Conservation (phyloP, 192 early-diverging fungal genomes). For the Coemansia sp. region DNA sequence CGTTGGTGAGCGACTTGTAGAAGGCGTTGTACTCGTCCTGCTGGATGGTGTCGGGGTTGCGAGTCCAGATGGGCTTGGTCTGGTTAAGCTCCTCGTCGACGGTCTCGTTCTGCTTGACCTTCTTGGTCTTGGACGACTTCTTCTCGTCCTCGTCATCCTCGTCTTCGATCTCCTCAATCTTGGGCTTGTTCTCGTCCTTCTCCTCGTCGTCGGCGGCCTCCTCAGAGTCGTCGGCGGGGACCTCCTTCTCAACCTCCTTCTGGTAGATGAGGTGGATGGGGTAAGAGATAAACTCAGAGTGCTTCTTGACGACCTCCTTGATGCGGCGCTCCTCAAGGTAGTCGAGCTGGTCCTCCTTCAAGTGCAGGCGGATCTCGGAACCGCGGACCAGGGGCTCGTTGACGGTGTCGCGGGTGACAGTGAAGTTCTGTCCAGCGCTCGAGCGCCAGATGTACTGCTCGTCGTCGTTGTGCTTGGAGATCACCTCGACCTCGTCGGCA, state of each 20-base stretch:
- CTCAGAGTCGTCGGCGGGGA: conserved; percentile 85
- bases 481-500: conserved; percentile 92
- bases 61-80: conserved; percentile 99
- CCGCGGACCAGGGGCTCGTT: conserved; percentile 93
- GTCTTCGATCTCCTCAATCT: conserved; percentile 66
- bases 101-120: conserved; percentile 56
- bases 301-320: conserved; percentile 99
- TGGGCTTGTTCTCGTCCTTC: conserved; percentile 77
- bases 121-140: conserved; percentile 75
- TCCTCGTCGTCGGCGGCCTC: conserved; percentile 72
- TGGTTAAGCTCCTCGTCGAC: conserved; percentile 95
- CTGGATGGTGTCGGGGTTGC: conserved; percentile 97
- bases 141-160: conserved; percentile 77
- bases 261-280: conserved; percentile 94
- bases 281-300: conserved; percentile 99
- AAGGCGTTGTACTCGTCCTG: conserved; percentile 96
- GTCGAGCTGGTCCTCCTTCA: conserved; percentile 99
- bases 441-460: conserved; percentile 97
- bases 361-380: conserved; percentile 90
- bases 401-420: conserved; percentile 89
- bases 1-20: conserved; percentile 99
- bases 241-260: conserved; percentile 99
- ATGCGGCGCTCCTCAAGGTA: conserved; percentile 99
- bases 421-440: conserved; percentile 87
- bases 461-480: conserved; percentile 93